Evolutionary conservation across 257 asterid genomes (phyloP).

Genomic region (Galeopsis tetrahit): DNA sequence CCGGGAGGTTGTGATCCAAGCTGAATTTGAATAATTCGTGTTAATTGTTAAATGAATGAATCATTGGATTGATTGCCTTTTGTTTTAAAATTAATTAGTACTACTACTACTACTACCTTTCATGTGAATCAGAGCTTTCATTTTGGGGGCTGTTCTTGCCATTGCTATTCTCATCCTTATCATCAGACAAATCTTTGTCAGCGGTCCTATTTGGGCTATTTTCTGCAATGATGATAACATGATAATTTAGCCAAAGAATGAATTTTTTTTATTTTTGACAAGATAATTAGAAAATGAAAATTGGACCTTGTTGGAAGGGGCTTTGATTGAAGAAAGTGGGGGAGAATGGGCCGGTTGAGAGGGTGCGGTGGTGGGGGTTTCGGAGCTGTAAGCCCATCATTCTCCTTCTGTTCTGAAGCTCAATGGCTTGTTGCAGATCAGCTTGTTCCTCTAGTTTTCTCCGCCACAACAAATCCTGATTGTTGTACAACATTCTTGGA

Average conservation of each 20-base stretch:
- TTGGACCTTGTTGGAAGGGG: constrained; percentile 46
- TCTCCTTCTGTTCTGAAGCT: constrained; percentile 59
- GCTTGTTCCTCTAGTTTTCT: constrained; percentile 73
- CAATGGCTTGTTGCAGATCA: constrained; percentile 68
- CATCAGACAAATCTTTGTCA: constrained; percentile 35
- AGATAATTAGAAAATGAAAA: not conserved
- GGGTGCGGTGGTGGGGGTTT: constrained; percentile 56
- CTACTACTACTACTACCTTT: constrained; percentile 37
- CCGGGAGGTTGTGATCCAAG: constrained; percentile 78
- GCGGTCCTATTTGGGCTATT: constrained; percentile 35
- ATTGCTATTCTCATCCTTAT: constrained; percentile 37
- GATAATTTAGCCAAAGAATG: not conserved
- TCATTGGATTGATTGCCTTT: too few relatives aligned
- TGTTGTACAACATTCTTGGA: constrained; percentile 56
- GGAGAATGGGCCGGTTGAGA: constrained; percentile 57
- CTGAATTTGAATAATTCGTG: constrained; percentile 33
- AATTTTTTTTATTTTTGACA: not conserved
- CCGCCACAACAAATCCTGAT: constrained; percentile 66
- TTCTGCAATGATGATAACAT: constrained; percentile 44
- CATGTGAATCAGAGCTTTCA: constrained; percentile 45
- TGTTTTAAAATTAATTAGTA: too few relatives aligned
- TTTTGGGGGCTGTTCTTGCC: constrained; percentile 43
- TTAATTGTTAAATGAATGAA: not conserved
- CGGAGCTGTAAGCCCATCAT: constrained; percentile 61
- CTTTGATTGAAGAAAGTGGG: constrained; percentile 50